Conservation (phyloP, 2,329 filamentous ascomycete genomes). For the Fusarium falciforme region DNA sequence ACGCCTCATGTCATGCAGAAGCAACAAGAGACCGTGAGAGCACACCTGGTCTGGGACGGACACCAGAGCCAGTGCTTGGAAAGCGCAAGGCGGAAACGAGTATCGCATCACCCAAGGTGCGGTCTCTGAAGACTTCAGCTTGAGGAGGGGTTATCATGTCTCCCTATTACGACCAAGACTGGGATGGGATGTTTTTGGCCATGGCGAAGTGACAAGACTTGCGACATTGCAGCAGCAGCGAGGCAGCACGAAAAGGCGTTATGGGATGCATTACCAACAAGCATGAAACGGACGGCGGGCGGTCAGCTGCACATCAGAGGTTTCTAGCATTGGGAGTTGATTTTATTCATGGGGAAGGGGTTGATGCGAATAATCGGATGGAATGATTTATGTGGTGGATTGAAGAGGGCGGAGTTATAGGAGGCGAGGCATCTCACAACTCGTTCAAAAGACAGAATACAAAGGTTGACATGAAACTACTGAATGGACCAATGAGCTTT, state of each 20-base stretch:
- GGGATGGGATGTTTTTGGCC: not conserved
- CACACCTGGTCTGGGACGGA: slow-evolving; percentile 58
- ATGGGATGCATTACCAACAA: slow-evolving; percentile 16
- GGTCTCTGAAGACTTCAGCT: slow-evolving; percentile 50
- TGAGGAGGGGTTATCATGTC: slow-evolving; percentile 18
- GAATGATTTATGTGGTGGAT: not conserved
- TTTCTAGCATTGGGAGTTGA: slow-evolving; percentile 34
- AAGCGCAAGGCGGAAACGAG: slow-evolving; percentile 80
- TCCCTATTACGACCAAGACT: not conserved
- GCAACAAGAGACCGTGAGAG: slow-evolving; percentile 73
- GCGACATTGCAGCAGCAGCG: not conserved
- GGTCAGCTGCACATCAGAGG: slow-evolving; percentile 7
- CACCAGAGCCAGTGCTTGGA: slow-evolving; percentile 74
- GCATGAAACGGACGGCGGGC: slow-evolving; percentile 20
- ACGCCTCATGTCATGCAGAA: slow-evolving; percentile 90
- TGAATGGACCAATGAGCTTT: not conserved
- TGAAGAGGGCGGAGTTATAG: not conserved
- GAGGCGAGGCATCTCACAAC: not conserved
- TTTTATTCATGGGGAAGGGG: not conserved
- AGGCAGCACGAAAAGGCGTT: slow-evolving; percentile 25
- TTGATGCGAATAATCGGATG: not conserved
- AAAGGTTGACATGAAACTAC: not conserved
- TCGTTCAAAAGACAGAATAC: not conserved
- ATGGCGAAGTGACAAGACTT: not conserved
- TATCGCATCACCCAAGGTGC: slow-evolving; percentile 51